Percentiles rank a stretch among this genome's conserved stretches.
Conservation (phyloP, 805 yeast species). For the Clavispora carvajalis region DNA sequence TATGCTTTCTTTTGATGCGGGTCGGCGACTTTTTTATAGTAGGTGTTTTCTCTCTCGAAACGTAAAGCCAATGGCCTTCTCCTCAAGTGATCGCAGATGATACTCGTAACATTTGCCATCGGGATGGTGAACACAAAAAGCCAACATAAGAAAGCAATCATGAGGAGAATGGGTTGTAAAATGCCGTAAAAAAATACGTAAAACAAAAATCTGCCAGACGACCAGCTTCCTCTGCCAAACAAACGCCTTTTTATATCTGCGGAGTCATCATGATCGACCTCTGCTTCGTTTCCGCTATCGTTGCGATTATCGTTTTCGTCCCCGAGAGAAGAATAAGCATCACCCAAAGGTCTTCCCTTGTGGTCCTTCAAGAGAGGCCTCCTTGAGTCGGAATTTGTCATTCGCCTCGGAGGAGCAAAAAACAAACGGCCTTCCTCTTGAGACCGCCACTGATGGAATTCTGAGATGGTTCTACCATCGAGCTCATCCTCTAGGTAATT, state of each 20-base stretch:
- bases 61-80: constrained; percentile 88
- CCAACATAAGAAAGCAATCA: constrained; percentile 67
- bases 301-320: constrained; percentile 10
- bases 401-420: constrained; percentile 61
- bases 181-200: constrained; percentile 64
- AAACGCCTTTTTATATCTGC: constrained; percentile 46
- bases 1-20: constrained; percentile 25
- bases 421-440: constrained; percentile 73
- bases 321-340: constrained; percentile 30
- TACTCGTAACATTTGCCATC: constrained; percentile 74
- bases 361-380: constrained; percentile 37
- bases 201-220: constrained; percentile 72
- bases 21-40: constrained; percentile 28
- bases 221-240: constrained; percentile 94
- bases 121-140: constrained; percentile 84
- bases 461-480: constrained; percentile 80
- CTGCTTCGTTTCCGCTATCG: constrained; percentile 13
- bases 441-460: constrained; percentile 84
- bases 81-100: constrained; percentile 70
- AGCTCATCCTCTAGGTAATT: constrained; percentile 81
- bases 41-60: constrained; percentile 54
- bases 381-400: constrained; percentile 29
- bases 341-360: constrained; percentile 35
- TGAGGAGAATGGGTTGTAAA: constrained; percentile 59
- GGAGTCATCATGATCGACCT: constrained; percentile 12